These are phyloP conservation scores for Encephalitozoon cuniculi DNA, from an alignment of 371 early-diverging fungal genomes.

Conservation along the genomic window DNA sequence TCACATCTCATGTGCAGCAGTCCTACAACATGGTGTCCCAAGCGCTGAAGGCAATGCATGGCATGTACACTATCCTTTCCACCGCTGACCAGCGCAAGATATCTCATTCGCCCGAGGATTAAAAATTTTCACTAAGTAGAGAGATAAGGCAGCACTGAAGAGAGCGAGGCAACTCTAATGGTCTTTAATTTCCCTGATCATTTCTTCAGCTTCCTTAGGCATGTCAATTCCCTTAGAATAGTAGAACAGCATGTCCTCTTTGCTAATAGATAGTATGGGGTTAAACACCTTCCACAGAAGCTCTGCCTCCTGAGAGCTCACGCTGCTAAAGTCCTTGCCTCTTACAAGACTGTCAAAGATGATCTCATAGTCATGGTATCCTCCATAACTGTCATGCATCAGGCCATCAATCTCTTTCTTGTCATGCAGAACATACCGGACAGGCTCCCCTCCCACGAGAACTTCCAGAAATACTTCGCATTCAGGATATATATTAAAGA, in stretches of 20 bases:
- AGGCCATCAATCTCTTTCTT: background rate
- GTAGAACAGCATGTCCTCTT: slow-evolving; percentile 13
- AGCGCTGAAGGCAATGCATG: slow-evolving; percentile 79
- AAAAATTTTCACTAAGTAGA: background rate
- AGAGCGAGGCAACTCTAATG: background rate
- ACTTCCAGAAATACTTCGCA: slow-evolving; percentile 32
- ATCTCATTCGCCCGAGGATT: slow-evolving; percentile 50
- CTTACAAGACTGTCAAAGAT: slow-evolving; percentile 46
- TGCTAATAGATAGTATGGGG: background rate
- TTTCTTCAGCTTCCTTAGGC: slow-evolving; percentile 24
- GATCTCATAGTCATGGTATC: slow-evolving; percentile 37
- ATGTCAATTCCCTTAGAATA: slow-evolving; percentile 37
- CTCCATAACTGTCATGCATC: slow-evolving; percentile 18
- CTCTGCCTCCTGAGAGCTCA: slow-evolving; percentile 30
- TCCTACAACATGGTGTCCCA: slow-evolving; percentile 83
- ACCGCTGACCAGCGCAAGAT: slow-evolving; percentile 66
- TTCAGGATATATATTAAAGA: slow-evolving; percentile 30
- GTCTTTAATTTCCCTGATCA: slow-evolving; percentile 18
- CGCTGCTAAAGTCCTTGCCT: slow-evolving; percentile 11
- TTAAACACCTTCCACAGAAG: slow-evolving; percentile 49
- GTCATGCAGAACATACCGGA: background rate
- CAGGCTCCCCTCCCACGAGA: background rate
- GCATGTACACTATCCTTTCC: slow-evolving; percentile 97
- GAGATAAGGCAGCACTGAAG: background rate
- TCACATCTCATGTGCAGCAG: slow-evolving; percentile 75